Evolutionary conservation across 257 asterid species (phyloP), one percentile per base, ranked within the genome.

Genomic region (Jacaranda copaia): DNA sequence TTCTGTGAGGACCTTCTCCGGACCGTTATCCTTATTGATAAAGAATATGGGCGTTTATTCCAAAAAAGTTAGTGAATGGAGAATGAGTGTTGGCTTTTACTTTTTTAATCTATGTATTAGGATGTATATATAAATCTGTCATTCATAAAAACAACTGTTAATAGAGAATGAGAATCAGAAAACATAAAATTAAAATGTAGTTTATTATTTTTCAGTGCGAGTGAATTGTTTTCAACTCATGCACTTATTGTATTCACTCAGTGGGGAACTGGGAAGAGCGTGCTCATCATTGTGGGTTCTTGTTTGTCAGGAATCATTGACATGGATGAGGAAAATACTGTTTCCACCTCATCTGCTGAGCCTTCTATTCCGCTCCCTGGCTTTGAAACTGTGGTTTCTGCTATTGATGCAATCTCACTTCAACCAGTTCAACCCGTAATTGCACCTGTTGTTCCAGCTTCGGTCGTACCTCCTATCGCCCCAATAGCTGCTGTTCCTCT

Each of bases 401-500:
- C 82, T 14, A 53, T 80, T 40, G 91, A 85, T 65, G 81, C 87
- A 65, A 73, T 85, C 64, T 73, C 87, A 16, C 78, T 81, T 66
- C 89, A 83, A 68, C 83, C 92, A 16, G 80, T 68, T 38, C 85
- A 77, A 35, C 83, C 92, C 3, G 73, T 58, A 62, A 64, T 77
- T 20, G 59, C 72, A 14, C 82, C 87, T 1, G 43, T 51, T 38
- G 49, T 63, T 70, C 45, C 88, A 25, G 5, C 88, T 32, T 82
- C 89, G 2, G 45, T 68, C 25, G 60, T 68, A 45, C 93, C 97
- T 49, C 83, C 85, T 46, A 84, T 87, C 32, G 97, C 97, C 76
- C 88, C 97, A 19, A 82, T 85, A 78, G 89, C 90, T 42, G 25
- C 83, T 19, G 75, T 70, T 59, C 77, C 89, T 70, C 64, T 66